These are phyloP conservation scores for Haplosporangium sp. DNA, from an alignment of 371 early-diverging fungal species.

Conservation along the genomic window DNA sequence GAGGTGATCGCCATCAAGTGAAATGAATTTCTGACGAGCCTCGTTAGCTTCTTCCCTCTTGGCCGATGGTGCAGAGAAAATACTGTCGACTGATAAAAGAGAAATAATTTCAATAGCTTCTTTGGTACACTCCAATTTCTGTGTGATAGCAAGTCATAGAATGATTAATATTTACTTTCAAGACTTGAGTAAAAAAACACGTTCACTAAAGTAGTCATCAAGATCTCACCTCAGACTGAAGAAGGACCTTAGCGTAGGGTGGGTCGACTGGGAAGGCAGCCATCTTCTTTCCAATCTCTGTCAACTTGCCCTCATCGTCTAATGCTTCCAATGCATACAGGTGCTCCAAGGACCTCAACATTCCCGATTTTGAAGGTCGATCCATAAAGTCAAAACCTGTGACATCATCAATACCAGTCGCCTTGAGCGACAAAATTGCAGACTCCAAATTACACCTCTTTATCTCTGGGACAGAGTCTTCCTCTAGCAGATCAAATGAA, in stretches of 20 bases:
- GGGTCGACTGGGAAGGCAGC: constrained; percentile 96
- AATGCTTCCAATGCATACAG: constrained; percentile 93
- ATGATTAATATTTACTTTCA: too few species aligned
- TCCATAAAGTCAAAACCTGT: constrained; percentile 96
- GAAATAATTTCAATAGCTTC: constrained; percentile 92
- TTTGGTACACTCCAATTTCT: constrained; percentile 77
- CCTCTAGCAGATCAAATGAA: constrained; percentile 73
- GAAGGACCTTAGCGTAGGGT: constrained; percentile 88
- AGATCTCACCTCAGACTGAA: constrained; percentile 64
- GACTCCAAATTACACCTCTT: constrained; percentile 90
- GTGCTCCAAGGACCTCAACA: constrained; percentile 87
- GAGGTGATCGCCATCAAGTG: constrained; percentile 91
- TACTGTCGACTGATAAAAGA: constrained; percentile 89
- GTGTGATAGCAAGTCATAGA: background rate
- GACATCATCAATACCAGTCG: constrained; percentile 91
- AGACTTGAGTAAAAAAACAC: too few species aligned
- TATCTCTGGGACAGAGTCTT: constrained; percentile 96
- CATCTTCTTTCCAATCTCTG: constrained; percentile 89
- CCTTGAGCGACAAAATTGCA: constrained; percentile 89
- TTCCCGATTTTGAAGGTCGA: constrained; percentile 74
- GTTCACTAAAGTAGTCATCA: background rate
- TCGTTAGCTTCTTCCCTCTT: constrained; percentile 89
- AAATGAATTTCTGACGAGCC: constrained; percentile 78
- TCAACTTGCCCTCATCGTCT: constrained; percentile 83
- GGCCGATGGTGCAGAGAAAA: constrained; percentile 87